Percentiles rank a stretch among this genome's conserved stretches.
Evolutionary conservation across 1,139 yeast species (phyloP).

Genomic region (Meyerozyma athensensis): DNA sequence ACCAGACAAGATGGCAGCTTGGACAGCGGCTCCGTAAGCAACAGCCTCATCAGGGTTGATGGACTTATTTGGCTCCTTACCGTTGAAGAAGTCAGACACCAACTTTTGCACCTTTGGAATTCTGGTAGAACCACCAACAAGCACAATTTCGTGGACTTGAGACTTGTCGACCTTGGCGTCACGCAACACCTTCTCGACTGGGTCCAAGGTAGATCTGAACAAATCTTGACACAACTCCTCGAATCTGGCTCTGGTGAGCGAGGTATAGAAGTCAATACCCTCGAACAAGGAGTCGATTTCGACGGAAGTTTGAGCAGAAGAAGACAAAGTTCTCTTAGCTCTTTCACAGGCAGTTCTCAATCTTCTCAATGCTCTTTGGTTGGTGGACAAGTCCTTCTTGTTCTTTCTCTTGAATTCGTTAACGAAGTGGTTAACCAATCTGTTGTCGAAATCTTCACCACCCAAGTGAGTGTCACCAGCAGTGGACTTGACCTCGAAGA

Average conservation of each 20-base stretch:
- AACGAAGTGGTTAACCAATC: conserved; percentile 39
- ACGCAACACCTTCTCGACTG: conserved; percentile 36
- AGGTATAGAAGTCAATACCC: conserved; percentile 37
- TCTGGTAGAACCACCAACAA: conserved; percentile 41
- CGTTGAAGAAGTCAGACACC: conserved; percentile 37
- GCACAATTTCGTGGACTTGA: conserved; percentile 33
- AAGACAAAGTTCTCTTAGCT: conserved; percentile 39
- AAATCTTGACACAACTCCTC: conserved; percentile 37
- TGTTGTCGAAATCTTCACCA: conserved; percentile 69
- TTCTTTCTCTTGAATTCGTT: conserved; percentile 37
- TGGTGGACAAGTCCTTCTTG: conserved; percentile 33
- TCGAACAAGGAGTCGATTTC: conserved; percentile 37
- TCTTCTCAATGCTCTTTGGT: conserved; percentile 38
- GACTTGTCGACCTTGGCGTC: conserved; percentile 38
- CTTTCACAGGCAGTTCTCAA: conserved; percentile 40
- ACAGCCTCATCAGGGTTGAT: conserved; percentile 40
- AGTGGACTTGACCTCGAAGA: conserved; percentile 93
- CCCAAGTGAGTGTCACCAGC: conserved; percentile 99
- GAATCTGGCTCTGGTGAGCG: conserved; percentile 38
- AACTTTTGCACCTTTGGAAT: conserved; percentile 38
- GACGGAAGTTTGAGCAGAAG: conserved; percentile 34
- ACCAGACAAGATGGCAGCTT: conserved; percentile 90
- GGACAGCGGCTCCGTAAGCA: conserved; percentile 51
- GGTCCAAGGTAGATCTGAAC: conserved; percentile 37
- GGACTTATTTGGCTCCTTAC: conserved; percentile 45